Conservation (phyloP, 148 eudicot genomes). For the Camellia granthamiana region DNA sequence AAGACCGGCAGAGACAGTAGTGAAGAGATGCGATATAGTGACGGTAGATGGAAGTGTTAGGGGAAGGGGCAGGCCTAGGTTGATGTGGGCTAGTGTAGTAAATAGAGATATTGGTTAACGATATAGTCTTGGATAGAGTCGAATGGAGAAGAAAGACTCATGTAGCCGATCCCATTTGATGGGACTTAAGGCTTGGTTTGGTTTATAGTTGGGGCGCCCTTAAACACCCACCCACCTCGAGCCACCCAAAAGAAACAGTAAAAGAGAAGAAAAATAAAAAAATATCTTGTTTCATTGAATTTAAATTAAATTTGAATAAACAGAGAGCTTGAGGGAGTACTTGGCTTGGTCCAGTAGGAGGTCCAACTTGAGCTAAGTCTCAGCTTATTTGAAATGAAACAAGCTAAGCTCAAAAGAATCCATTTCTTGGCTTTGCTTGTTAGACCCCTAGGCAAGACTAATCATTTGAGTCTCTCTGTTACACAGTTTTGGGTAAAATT, state of each 20-base stretch:
- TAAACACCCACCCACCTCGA: not conserved
- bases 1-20: no score
- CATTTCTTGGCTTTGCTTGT: not conserved
- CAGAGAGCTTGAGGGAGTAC: not conserved
- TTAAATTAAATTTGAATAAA: not conserved
- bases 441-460: not conserved
- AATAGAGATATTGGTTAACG: no score
- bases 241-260: not conserved
- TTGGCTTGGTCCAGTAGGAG: not conserved
- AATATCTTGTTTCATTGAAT: not conserved
- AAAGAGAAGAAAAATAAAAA: not conserved
- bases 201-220: not conserved
- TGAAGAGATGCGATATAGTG: no score
- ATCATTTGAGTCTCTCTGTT: no score
- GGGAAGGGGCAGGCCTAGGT: no score
- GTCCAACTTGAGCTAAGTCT: not conserved
- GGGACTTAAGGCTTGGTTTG: no score
- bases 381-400: not conserved
- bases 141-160: no score
- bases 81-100: no score
- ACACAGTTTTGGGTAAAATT: no score
- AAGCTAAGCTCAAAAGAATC: not conserved
- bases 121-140: no score
- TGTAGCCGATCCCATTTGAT: no score
- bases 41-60: no score